Evolutionary conservation across 2,329 filamentous ascomycete species (phyloP).

Genomic region (Colletotrichum gigasporum): DNA sequence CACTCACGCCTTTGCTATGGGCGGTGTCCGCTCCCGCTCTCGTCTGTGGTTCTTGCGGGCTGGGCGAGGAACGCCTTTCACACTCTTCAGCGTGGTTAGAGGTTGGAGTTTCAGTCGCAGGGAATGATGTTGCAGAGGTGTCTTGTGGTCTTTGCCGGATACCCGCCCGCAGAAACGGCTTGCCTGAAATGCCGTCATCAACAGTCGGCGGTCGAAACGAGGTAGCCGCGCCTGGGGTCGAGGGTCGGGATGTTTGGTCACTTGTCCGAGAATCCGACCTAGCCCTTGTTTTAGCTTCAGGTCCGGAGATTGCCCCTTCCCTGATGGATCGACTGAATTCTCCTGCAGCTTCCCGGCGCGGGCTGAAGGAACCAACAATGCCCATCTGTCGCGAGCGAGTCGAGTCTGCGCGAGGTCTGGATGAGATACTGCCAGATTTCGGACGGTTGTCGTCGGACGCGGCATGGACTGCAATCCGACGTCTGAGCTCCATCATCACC

Average conservation of each 20-base stretch:
- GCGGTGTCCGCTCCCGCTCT: neutral
- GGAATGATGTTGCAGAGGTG: conserved; percentile 26
- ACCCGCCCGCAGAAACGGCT: conserved; percentile 59
- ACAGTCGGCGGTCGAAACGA: conserved; percentile 29
- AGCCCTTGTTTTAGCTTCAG: neutral
- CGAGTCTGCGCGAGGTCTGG: conserved; percentile 23
- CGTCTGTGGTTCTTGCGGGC: neutral
- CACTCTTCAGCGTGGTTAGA: neutral
- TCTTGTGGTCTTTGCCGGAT: conserved; percentile 38
- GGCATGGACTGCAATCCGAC: neutral
- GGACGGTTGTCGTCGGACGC: neutral
- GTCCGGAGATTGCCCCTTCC: neutral
- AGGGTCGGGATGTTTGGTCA: conserved; percentile 22
- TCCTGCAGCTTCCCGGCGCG: conserved; percentile 12
- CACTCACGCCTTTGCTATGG: neutral
- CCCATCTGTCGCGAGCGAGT: conserved; percentile 27
- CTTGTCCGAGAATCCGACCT: conserved; percentile 27
- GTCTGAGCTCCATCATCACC: conserved; percentile 47
- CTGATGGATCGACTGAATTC: conserved; percentile 6
- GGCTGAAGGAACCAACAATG: conserved; percentile 26
- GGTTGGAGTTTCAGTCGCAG: conserved; percentile 11
- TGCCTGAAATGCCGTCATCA: conserved; percentile 64
- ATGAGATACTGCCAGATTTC: neutral
- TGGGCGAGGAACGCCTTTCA: neutral
- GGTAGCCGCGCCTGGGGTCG: conserved; percentile 5